These are phyloP conservation scores for Hyaloscypha bicolor DNA, from an alignment of 495 filamentous ascomycete genomes.

Conservation along the genomic window DNA sequence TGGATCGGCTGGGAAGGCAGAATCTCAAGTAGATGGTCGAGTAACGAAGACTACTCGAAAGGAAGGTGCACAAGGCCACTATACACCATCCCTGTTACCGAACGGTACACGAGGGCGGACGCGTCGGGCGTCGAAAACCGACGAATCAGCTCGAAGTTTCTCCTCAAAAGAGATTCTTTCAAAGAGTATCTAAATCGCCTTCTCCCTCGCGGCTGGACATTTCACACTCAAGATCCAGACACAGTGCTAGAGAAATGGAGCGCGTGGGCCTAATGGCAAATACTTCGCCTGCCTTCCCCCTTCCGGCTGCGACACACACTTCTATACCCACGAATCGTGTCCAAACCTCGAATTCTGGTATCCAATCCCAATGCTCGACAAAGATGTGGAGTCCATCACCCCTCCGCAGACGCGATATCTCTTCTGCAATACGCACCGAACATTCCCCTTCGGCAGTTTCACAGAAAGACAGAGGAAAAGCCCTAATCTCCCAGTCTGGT, in stretches of 20 bases:
- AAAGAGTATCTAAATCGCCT: slow-evolving; percentile 21
- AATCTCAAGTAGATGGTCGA: background rate
- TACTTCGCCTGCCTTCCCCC: background rate
- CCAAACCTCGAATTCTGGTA: slow-evolving; percentile 32
- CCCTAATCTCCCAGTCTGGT: background rate
- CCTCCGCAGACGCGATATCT: slow-evolving; percentile 32
- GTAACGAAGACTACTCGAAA: slow-evolving; percentile 4
- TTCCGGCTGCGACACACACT: background rate
- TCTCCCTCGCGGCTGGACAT: slow-evolving; percentile 29
- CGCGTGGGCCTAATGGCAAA: background rate
- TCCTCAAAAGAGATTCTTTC: slow-evolving; percentile 18
- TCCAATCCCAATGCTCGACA: slow-evolving; percentile 27
- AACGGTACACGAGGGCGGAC: slow-evolving; percentile 24
- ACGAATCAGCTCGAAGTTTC: slow-evolving; percentile 21
- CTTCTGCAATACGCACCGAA: slow-evolving; percentile 31
- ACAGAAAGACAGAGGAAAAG: background rate
- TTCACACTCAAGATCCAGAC: slow-evolving; percentile 8
- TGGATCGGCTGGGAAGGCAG: slow-evolving; percentile 36
- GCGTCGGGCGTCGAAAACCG: slow-evolving; percentile 10
- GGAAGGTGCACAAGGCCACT: background rate
- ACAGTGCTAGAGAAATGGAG: background rate
- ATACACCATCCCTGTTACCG: slow-evolving; percentile 29
- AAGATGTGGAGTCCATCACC: background rate
- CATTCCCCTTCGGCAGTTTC: slow-evolving; percentile 4
- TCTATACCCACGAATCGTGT: slow-evolving; percentile 17